Evolutionary conservation across 2,329 filamentous ascomycete genomes (phyloP).

Genomic region (Neonectria ditissima): DNA sequence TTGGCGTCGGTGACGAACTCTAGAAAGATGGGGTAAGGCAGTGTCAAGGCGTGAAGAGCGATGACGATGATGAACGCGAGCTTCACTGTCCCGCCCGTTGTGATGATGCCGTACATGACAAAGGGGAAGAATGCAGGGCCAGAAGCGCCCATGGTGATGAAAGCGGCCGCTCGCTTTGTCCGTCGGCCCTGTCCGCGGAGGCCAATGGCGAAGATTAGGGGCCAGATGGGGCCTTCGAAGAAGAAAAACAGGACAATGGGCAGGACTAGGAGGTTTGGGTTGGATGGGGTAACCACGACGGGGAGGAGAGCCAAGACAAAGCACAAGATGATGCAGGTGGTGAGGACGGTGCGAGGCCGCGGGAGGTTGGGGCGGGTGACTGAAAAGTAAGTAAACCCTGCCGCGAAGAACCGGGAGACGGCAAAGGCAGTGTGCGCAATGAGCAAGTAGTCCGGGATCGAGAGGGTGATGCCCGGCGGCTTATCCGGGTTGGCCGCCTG

Average conservation of each 20-base stretch:
- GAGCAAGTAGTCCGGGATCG: slow-evolving; percentile 74
- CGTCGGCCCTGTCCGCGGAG: slow-evolving; percentile 84
- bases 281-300: slow-evolving; percentile 57
- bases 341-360: slow-evolving; percentile 77
- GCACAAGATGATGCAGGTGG: slow-evolving; percentile 70
- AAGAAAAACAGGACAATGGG: slow-evolving; percentile 80
- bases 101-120: slow-evolving; percentile 75
- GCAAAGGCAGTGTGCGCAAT: slow-evolving; percentile 80
- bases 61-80: slow-evolving; percentile 74
- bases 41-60: slow-evolving; percentile 59
- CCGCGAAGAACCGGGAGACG: slow-evolving; percentile 77
- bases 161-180: slow-evolving; percentile 82
- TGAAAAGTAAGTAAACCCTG: slow-evolving; percentile 70
- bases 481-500: slow-evolving; percentile 49
- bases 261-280: slow-evolving; percentile 64
- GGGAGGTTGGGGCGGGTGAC: slow-evolving; percentile 63
- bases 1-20: slow-evolving; percentile 60
- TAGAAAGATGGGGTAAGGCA: slow-evolving; percentile 64
- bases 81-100: slow-evolving; percentile 69
- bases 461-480: slow-evolving; percentile 61
- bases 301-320: slow-evolving; percentile 66
- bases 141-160: slow-evolving; percentile 80
- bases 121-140: slow-evolving; percentile 82
- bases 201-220: slow-evolving; percentile 82
- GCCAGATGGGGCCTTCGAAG: slow-evolving; percentile 86